Evolutionary conservation across 2,329 filamentous ascomycete genomes (phyloP), one percentile per base, ranked within the genome.

Genomic region (Aspergillus sergii): DNA sequence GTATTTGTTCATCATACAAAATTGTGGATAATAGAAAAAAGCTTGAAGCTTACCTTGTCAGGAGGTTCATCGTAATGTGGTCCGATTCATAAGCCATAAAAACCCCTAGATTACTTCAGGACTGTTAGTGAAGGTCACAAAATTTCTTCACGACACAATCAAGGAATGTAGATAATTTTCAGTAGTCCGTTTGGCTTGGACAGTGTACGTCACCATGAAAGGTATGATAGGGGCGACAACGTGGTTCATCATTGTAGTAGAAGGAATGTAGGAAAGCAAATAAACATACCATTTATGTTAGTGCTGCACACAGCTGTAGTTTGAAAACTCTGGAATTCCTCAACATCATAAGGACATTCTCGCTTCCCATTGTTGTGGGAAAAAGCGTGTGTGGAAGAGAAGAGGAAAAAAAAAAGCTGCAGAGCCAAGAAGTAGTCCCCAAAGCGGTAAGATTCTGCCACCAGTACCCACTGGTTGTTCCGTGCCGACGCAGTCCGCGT

Each of bases 201-300:
- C 84, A 84, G 82, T 75, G 84, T 85, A 82, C 82, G 80, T 87
- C 85, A 86, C 84, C 85, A 87, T 75, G 70, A 74, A 74, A 77
- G 76, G 83, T 86, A 80, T 81, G 85, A 86, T 87, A 87, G 85
- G 85, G 85, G 85, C 85, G 85, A 87, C 85, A 87, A 83, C 79
- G 77, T 79, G 69, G 80, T 82, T 87, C 85, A 87, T 87, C 85
- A 85, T 81, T 68, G 67, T 73, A 76, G 57, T 26, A 43, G n/a
- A 34, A 36, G 59, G 41, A 21, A 62, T 54, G 53, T 45, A 64
- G 34, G 58, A 26, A 48, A 60, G 34, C 62, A 64, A 50, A 32
- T 41, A 60, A 66, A 68, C 73, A 70, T 74, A 78, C 75, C 70
- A 67, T 65, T 61, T 45, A 19, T 62, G 57, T 68, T 67, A 69